Evolutionary conservation across 2,329 filamentous ascomycete species (phyloP).

Genomic region (Colletotrichum spinosum): DNA sequence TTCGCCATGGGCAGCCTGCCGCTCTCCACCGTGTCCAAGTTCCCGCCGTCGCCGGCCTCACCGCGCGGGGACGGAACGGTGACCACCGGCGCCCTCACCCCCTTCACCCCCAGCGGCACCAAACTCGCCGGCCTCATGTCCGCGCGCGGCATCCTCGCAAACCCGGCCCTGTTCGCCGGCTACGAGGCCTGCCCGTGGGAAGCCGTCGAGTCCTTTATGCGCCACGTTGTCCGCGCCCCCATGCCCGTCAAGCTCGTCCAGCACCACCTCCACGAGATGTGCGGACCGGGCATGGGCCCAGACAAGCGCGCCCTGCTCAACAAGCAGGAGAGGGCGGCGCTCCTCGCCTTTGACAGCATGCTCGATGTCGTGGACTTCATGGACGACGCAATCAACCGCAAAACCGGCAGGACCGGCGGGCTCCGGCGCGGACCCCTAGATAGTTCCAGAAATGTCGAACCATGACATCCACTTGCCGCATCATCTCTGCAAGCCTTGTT

Average conservation of each 20-base stretch:
- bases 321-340: constrained; percentile 64
- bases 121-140: constrained; percentile 75
- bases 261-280: constrained; percentile 78
- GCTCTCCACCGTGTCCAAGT: constrained; percentile 47
- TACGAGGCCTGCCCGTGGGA: constrained; percentile 69
- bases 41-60: background rate
- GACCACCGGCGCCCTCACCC: constrained; percentile 15
- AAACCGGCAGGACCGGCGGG: constrained; percentile 34
- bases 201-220: constrained; percentile 72
- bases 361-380: constrained; percentile 71
- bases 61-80: background rate
- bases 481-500: background rate
- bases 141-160: constrained; percentile 74
- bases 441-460: constrained; percentile 13
- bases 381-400: constrained; percentile 59
- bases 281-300: constrained; percentile 64
- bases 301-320: constrained; percentile 64
- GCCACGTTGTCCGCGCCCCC: constrained; percentile 65
- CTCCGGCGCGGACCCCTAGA: constrained; percentile 19
- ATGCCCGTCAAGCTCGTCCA: constrained; percentile 72
- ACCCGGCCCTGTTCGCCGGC: constrained; percentile 74
- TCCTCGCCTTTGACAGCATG: constrained; percentile 64
- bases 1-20: constrained; percentile 67
- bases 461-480: constrained; percentile 6
- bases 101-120: constrained; percentile 53